These are phyloP conservation scores for Aspergillus eucalypticola DNA, from an alignment of 2,329 filamentous ascomycete species.

Conservation along the genomic window DNA sequence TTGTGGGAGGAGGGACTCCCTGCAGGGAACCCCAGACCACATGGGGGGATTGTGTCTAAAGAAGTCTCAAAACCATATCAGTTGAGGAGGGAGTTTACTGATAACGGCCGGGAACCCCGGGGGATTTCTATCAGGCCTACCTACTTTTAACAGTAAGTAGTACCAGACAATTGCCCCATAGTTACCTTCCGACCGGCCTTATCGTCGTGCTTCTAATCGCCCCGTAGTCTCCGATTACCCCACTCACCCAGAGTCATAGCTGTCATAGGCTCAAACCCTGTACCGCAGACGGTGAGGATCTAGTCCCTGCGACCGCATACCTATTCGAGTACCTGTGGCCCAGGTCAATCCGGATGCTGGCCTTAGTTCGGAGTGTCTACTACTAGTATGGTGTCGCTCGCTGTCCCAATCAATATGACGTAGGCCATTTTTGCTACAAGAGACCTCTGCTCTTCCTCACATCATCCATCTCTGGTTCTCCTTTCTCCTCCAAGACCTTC, in stretches of 20 bases:
- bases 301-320: background rate
- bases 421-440: background rate
- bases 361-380: background rate
- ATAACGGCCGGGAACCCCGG: background rate
- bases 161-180: background rate
- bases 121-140: background rate
- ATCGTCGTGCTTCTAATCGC: background rate
- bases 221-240: constrained; percentile 1
- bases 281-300: background rate
- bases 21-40: too few species aligned
- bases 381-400: background rate
- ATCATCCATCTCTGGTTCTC: too few species aligned
- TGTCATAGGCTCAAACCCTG: constrained; percentile 3
- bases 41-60: background rate
- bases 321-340: background rate
- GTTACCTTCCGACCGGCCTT: background rate
- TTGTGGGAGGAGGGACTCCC: too few species aligned
- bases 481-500: background rate
- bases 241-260: constrained; percentile 3
- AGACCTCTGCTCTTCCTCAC: background rate
- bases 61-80: background rate
- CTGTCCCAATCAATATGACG: background rate
- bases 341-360: background rate
- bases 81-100: background rate
- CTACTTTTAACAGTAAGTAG: background rate